Percentiles rank a stretch among this genome's conserved stretches.
phyloP scores from a whole-genome alignment of 208 protist species.

The Leishmania guyanensis region DNA sequence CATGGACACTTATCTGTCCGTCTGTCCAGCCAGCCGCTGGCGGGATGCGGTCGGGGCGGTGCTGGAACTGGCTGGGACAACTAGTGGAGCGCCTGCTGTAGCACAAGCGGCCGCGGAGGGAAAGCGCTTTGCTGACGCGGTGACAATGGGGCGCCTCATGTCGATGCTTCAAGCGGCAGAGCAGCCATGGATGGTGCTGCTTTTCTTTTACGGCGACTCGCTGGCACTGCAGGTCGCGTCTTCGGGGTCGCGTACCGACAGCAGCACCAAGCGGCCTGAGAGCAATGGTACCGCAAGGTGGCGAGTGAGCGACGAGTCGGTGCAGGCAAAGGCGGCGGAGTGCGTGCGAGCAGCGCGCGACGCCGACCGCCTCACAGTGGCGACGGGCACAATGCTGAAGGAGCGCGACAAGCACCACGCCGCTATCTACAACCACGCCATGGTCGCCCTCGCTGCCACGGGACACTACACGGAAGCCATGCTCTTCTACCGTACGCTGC shows the following conservation, averaged over 20 bases:
- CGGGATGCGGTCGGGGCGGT: constrained; percentile 32
- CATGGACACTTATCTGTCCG: constrained; percentile 34
- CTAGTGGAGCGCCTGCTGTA: not conserved
- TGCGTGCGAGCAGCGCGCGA: not conserved
- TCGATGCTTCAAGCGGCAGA: constrained; percentile 17
- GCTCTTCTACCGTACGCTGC: constrained; percentile 30
- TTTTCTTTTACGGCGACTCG: constrained; percentile 34
- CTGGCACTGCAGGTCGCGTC: constrained; percentile 8
- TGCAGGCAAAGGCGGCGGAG: not conserved
- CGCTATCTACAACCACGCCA: constrained; percentile 48
- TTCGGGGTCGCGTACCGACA: not conserved
- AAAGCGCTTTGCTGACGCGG: not conserved
- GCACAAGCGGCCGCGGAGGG: not conserved
- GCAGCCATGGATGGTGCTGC: constrained; percentile 29
- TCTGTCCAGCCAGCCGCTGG: constrained; percentile 36
- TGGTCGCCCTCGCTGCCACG: constrained; percentile 40
- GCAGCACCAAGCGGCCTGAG: not conserved
- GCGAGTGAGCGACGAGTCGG: not conserved
- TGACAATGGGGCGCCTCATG: constrained; percentile 26
- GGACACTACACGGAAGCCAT: constrained; percentile 34
- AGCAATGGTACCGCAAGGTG: not conserved
- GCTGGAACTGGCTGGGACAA: not conserved
- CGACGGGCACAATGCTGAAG: constrained; percentile 15
- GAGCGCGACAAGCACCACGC: constrained; percentile 26
- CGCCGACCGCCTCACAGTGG: constrained; percentile 13